Conservation (phyloP, 208 protist species). For the Leishmania major region DNA sequence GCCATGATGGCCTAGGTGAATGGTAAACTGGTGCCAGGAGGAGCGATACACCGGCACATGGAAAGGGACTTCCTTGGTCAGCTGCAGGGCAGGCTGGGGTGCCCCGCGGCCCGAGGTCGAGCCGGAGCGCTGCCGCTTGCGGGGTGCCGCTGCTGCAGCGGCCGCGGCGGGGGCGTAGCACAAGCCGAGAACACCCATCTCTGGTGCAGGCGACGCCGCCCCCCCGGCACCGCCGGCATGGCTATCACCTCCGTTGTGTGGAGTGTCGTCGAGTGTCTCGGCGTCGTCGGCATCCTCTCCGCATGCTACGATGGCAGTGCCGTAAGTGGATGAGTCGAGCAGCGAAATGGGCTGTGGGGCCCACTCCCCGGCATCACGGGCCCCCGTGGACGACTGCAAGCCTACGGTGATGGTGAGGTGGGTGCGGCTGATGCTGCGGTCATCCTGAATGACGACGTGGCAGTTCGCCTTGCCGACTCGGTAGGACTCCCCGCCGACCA, state of each 20-base stretch:
- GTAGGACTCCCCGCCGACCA: slow-evolving; percentile 61
- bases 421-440: slow-evolving; percentile 79
- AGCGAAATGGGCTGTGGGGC: slow-evolving; percentile 50
- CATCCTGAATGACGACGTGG: slow-evolving; percentile 63
- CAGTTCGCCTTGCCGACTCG: slow-evolving; percentile 65
- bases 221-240: neutral
- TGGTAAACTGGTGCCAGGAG: slow-evolving; percentile 46
- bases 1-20: slow-evolving; percentile 55
- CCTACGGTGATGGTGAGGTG: slow-evolving; percentile 68
- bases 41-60: slow-evolving; percentile 40
- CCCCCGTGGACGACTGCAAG: neutral
- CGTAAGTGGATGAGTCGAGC: slow-evolving; percentile 80
- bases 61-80: slow-evolving; percentile 36
- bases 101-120: neutral
- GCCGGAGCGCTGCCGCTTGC: neutral
- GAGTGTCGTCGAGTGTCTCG: neutral
- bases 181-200: slow-evolving; percentile 23
- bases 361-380: neutral
- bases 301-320: slow-evolving; percentile 42
- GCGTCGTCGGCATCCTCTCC: slow-evolving; percentile 17
- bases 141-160: neutral
- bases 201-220: neutral
- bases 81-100: neutral
- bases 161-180: slow-evolving; percentile 6
- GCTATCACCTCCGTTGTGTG: neutral